Base-by-base conservation (phyloP, 345 rosid genomes). In the Adansonia digitata region DNA sequence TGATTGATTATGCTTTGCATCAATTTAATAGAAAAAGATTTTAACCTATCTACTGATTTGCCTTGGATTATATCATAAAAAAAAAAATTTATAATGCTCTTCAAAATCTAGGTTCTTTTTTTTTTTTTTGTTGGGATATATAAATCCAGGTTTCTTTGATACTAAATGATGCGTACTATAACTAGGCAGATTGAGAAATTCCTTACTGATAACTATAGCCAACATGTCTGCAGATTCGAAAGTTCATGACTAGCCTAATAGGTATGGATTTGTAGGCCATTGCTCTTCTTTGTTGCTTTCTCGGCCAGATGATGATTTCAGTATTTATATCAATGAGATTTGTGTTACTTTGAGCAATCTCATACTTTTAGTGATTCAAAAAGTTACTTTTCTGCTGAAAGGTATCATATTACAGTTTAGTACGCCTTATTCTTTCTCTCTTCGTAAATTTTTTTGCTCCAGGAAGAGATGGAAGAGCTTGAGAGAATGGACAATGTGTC, bases 401-500 rank as follows among this genome's bases (percentile, higher is more conserved):
- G 24, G 24, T 57, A 29, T 29, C 78, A 4, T 37, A 11, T 42
- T 46, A 75, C 48, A 49, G 52, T 45, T 64, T 53, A 56, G 57
- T 40, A 51, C 26, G 51, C 18, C n/a, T 72, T 59, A 49, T 24
- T 13, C 51, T 61, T 57, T 56, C 66, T 8, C 27, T 56, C 56
- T 55, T 64, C 37, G 49, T 73, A 22, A 65, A 57, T 53, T 79
- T 69, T 76, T 34, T 76, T 35, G 86, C 22, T 22, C 29, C 59
- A 91, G 97, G 77, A 81, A 51, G 92, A 91, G 83, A 72, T 91
- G 88, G 85, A 83, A 37, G 88, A 83, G 79, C 84, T 91, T 7
- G 90, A 84, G 69, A 66, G 46, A 39, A 77, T 88, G 7, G 86
- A 79, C 56, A 82, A 70, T 27, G 81, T 84, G 34, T 86, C 92